These are phyloP conservation scores for Globisporangium parvum DNA, from an alignment of 352 stramenopile species.

Conservation along the genomic window DNA sequence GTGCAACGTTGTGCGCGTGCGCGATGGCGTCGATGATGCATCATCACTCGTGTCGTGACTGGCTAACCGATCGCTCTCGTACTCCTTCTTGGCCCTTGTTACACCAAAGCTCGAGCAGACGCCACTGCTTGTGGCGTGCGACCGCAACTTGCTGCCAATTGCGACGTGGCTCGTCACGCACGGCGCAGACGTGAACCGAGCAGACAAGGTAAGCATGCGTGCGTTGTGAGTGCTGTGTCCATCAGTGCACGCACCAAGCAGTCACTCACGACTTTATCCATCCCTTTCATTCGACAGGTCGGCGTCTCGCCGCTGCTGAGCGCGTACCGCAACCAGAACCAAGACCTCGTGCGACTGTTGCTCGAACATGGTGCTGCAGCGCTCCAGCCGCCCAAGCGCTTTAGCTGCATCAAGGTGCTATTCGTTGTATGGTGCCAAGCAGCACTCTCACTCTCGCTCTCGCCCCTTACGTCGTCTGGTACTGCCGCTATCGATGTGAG, in stretches of 20 bases:
- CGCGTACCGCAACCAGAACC: slow-evolving; percentile 49
- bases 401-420: slow-evolving; percentile 33
- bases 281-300: slow-evolving; percentile 2
- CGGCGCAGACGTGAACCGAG: slow-evolving; percentile 44
- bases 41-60: not conserved
- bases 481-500: not conserved
- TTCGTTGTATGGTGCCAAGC: too few relatives aligned
- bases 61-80: not conserved
- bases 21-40: not conserved
- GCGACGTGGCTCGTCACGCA: slow-evolving; percentile 46
- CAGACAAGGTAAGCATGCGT: slow-evolving; percentile 26
- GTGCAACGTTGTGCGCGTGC: slow-evolving; percentile 29
- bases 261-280: not conserved
- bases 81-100: not conserved
- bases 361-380: slow-evolving; percentile 38
- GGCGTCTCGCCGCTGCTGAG: slow-evolving; percentile 49
- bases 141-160: slow-evolving; percentile 33
- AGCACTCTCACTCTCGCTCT: not conserved
- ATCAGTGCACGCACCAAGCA: not conserved
- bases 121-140: slow-evolving; percentile 45
- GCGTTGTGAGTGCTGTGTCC: not conserved
- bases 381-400: slow-evolving; percentile 21
- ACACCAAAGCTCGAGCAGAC: slow-evolving; percentile 44
- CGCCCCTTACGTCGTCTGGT: not conserved
- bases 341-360: slow-evolving; percentile 31